phyloP scores from a whole-genome alignment of 2,329 filamentous ascomycete genomes.

The Aschersonia sp. region DNA sequence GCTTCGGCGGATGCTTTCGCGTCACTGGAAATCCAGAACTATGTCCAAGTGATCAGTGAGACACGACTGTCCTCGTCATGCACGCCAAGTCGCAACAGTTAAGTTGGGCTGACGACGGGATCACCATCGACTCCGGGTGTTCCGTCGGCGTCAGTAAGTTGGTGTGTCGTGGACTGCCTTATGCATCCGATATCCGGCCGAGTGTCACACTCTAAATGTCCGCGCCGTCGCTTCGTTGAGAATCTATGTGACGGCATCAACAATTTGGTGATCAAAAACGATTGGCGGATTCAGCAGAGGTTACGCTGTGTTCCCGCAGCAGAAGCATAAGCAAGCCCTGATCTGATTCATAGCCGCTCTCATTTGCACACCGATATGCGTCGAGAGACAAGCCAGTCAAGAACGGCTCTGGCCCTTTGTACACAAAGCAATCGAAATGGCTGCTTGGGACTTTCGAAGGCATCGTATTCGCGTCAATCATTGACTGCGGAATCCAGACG shows the following conservation, averaged over 20 bases:
- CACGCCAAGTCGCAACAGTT: too few species aligned
- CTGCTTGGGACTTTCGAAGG: constrained; percentile 53
- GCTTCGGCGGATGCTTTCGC: too few species aligned
- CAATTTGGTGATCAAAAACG: neutral
- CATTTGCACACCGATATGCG: constrained; percentile 45
- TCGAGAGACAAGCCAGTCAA: constrained; percentile 55
- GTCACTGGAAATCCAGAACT: too few species aligned
- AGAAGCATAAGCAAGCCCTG: constrained; percentile 42
- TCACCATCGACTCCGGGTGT: constrained; percentile 28
- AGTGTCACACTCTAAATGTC: constrained; percentile 47
- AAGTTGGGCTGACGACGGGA: constrained; percentile 26
- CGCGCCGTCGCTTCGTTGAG: constrained; percentile 42
- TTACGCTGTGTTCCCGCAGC: constrained; percentile 42
- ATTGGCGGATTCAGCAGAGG: constrained; percentile 8
- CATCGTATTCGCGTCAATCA: constrained; percentile 57
- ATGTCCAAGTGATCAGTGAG: too few species aligned
- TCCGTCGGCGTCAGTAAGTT: constrained; percentile 28
- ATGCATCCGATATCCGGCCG: constrained; percentile 41
- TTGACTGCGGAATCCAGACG: constrained; percentile 45
- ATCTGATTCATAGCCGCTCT: constrained; percentile 39
- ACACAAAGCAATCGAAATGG: constrained; percentile 49
- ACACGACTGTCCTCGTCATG: too few species aligned
- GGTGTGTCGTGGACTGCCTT: constrained; percentile 29
- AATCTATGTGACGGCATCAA: constrained; percentile 20
- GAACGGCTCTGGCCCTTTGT: constrained; percentile 50